Base-by-base conservation (phyloP, 148 eudicot genomes). In the Rhododendron griersonianum region DNA sequence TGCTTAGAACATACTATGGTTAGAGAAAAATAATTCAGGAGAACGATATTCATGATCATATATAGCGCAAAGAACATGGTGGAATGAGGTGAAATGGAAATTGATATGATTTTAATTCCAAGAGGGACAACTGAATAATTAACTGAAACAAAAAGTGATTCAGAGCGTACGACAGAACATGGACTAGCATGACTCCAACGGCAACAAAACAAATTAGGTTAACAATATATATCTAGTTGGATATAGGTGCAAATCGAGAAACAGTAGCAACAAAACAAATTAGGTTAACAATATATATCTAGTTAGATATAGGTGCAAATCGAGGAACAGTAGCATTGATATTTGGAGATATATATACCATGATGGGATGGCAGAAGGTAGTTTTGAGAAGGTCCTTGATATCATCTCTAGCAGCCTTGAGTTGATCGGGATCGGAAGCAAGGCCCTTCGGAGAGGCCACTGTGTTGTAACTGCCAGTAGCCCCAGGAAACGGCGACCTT, bases 401-500 rank as follows among this genome's bases (percentile, higher is more conserved):
- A 48, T 83, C 85, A 41, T 83, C 85, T 83, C 85, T 83, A 30
- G 85, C 85, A 83, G 53, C 67, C 57, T 83, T 83, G 76, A 83
- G 85, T 48, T 83, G 85, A 39, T 83, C 77, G 10, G 85, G 85
- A 83, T 61, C 85, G 13, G 77, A 83, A 18, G 85, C 76, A 83
- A 83, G 41, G 77, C 76, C 44, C 39, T 44, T 83, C 5, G 85
- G 75, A 83, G 85, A 83, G 25, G 85, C 77, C 50, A 65, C 85
- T n/a, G 76, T 61, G 35, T 73, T 44, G 41, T 65, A 83, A 83
- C 57, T 67, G 21, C 51, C 50, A 25, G 33, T 23, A n/a, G 55
- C 77, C 76, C 14, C 75, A 23, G 47, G 71, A 81, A 57, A 44
- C 16, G 71, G 48, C 15, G 55, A 65, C 55, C 76, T 41, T 37